phyloP scores from a whole-genome alignment of 192 early-diverging fungal species.

The Glomus cerebriforme region DNA sequence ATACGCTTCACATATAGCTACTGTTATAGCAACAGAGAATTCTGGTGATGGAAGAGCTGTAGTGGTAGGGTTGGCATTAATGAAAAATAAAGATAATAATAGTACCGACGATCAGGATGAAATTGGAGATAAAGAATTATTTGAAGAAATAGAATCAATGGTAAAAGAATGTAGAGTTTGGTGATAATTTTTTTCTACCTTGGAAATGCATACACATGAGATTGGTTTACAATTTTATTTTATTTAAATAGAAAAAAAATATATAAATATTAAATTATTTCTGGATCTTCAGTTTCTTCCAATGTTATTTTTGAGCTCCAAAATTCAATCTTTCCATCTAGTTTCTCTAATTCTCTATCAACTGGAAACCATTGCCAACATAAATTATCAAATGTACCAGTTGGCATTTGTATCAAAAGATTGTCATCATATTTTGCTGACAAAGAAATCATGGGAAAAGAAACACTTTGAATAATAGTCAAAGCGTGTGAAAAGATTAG shows the following conservation, averaged over 20 bases:
- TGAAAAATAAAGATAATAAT: constrained; percentile 36
- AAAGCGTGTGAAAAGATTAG: constrained; percentile 19
- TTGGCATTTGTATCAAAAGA: not conserved
- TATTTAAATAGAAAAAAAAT: too few species aligned
- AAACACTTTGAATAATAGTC: not conserved
- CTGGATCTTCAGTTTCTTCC: not conserved
- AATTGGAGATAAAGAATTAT: constrained; percentile 38
- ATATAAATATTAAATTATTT: too few species aligned
- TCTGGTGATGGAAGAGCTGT: constrained; percentile 49
- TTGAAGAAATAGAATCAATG: constrained; percentile 46
- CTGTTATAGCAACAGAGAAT: constrained; percentile 52
- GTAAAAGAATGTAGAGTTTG: constrained; percentile 49
- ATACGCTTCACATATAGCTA: constrained; percentile 55
- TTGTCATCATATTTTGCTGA: not conserved
- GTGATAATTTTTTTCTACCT: not conserved
- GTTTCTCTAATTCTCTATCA: not conserved
- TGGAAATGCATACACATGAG: not conserved
- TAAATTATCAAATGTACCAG: constrained; percentile 12
- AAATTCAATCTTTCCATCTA: constrained; percentile 10
- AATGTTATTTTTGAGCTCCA: not conserved
- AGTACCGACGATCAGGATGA: constrained; percentile 30
- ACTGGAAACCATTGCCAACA: constrained; percentile 31
- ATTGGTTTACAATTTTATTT: not conserved
- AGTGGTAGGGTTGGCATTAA: constrained; percentile 51
- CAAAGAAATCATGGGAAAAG: constrained; percentile 7